phyloP scores from a whole-genome alignment of 2,329 filamentous ascomycete genomes.

The Ascocoryne sarcoides region DNA sequence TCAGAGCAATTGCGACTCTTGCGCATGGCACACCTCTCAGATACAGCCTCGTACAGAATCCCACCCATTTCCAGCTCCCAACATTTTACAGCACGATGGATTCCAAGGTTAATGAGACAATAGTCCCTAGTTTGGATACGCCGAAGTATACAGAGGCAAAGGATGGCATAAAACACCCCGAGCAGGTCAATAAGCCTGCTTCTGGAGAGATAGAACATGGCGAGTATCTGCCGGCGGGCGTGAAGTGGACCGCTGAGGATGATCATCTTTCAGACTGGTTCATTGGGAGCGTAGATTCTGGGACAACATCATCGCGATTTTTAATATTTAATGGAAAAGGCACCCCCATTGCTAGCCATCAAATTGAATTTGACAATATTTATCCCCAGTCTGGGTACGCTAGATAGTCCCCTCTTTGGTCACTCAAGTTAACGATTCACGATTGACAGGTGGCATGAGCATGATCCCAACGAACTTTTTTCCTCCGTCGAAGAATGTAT shows the following conservation, averaged over 20 bases:
- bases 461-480: conserved; percentile 68
- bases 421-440: conserved; percentile 7
- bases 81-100: conserved; percentile 12
- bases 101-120: conserved; percentile 14
- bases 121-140: conserved; percentile 6
- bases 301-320: conserved; percentile 82
- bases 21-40: background rate
- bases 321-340: conserved; percentile 79
- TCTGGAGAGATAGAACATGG: conserved; percentile 8
- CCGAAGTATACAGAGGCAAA: conserved; percentile 7
- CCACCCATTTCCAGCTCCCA: background rate
- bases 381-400: conserved; percentile 79
- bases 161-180: conserved; percentile 16
- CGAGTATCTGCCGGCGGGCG: conserved; percentile 15
- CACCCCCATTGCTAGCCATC: conserved; percentile 71
- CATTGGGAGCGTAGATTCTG: conserved; percentile 83
- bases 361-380: conserved; percentile 77
- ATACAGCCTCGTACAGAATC: background rate
- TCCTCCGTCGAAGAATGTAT: conserved; percentile 67
- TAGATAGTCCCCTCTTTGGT: background rate
- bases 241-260: conserved; percentile 16
- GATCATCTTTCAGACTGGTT: conserved; percentile 48
- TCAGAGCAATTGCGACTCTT: background rate
- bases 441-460: conserved; percentile 66
- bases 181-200: conserved; percentile 12